Conservation (phyloP, 495 filamentous ascomycete species). For the Penicillium longicatenatum region DNA sequence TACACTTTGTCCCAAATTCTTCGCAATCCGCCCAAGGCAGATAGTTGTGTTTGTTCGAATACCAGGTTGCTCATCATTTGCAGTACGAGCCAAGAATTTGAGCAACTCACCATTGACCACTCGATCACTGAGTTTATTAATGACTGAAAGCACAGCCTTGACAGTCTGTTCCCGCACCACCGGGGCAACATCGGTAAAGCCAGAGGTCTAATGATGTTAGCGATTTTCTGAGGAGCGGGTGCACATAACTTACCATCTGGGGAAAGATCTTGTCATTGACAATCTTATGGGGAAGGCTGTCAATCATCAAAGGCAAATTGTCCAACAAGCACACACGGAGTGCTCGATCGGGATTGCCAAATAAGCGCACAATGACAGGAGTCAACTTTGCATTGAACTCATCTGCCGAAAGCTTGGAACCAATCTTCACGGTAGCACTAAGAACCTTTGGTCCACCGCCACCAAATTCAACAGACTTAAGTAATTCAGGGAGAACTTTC, state of each 20-base stretch:
- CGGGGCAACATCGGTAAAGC: constrained; percentile 88
- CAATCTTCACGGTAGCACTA: constrained; percentile 83
- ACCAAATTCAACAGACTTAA: constrained; percentile 96
- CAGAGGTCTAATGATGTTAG: constrained; percentile 62
- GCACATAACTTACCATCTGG: constrained; percentile 63
- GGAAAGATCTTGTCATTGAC: constrained; percentile 98
- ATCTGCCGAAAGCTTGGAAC: constrained; percentile 79
- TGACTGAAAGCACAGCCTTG: constrained; percentile 83
- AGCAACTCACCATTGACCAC: constrained; percentile 92
- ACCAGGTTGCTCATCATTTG: constrained; percentile 96
- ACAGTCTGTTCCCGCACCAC: constrained; percentile 94
- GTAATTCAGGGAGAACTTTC: constrained; percentile 92
- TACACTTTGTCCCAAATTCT: constrained; percentile 74
- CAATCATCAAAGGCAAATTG: constrained; percentile 87
- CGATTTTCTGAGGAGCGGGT: too few species aligned
- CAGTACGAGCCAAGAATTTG: constrained; percentile 89
- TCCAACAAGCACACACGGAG: constrained; percentile 90
- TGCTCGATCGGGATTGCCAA: constrained; percentile 88
- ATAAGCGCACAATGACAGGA: constrained; percentile 84
- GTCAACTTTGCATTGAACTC: constrained; percentile 85
- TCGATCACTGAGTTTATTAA: constrained; percentile 87
- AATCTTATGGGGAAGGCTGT: constrained; percentile 81
- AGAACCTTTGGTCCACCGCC: constrained; percentile 95
- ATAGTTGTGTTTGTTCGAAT: constrained; percentile 98
- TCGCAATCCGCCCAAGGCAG: constrained; percentile 92